Conservation (phyloP, 2,329 filamentous ascomycete genomes). For the Plenodomus lindquistii region DNA sequence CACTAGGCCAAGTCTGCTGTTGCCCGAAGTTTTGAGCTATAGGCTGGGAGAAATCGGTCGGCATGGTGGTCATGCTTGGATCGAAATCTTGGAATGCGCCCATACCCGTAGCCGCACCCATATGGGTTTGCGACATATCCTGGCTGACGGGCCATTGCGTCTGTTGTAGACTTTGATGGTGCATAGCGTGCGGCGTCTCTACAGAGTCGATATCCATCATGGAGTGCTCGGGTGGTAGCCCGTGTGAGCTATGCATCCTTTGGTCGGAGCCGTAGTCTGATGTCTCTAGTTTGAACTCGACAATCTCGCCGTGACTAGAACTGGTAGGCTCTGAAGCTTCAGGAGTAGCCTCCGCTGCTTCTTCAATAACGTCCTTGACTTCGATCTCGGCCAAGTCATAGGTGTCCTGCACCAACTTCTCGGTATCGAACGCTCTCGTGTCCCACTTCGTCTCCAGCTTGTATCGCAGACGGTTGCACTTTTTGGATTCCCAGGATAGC, state of each 20-base stretch:
- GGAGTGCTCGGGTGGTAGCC: constrained; percentile 31
- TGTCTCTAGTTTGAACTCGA: constrained; percentile 42
- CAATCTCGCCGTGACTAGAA: constrained; percentile 33
- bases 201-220: constrained; percentile 44
- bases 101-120: constrained; percentile 36
- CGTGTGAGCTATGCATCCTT: constrained; percentile 36
- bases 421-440: constrained; percentile 56
- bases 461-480: constrained; percentile 65
- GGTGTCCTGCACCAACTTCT: constrained; percentile 61
- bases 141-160: constrained; percentile 41
- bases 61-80: constrained; percentile 35
- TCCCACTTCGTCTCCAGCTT: constrained; percentile 67
- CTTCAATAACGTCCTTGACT: constrained; percentile 30
- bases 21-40: constrained; percentile 37
- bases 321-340: constrained; percentile 31
- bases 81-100: constrained; percentile 34
- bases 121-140: constrained; percentile 34
- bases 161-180: constrained; percentile 33
- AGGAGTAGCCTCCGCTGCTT: constrained; percentile 24
- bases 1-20: constrained; percentile 36
- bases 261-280: constrained; percentile 35
- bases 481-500: constrained; percentile 66
- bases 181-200: constrained; percentile 36
- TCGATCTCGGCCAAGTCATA: constrained; percentile 56
- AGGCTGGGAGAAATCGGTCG: constrained; percentile 37